Conservation (phyloP, 2,329 filamentous ascomycete species). For the Rasamsonia emersonii region DNA sequence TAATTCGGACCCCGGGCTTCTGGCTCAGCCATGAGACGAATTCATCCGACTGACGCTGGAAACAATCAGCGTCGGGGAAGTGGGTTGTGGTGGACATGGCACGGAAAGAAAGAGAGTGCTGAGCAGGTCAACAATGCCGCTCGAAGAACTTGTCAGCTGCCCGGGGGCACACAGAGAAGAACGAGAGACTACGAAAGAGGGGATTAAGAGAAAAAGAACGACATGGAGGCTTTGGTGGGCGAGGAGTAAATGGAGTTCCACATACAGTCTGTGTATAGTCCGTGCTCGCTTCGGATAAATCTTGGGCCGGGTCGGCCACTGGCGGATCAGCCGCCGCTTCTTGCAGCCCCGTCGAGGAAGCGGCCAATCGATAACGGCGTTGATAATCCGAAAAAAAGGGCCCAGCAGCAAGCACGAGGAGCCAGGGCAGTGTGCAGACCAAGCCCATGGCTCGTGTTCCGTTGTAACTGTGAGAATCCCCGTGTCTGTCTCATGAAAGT, state of each 20-base stretch:
- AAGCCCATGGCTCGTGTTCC: too few species aligned
- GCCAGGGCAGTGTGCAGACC: too few species aligned
- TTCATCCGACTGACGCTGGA: slow-evolving; percentile 38
- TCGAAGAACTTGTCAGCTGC: too few species aligned
- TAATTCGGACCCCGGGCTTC: slow-evolving; percentile 46
- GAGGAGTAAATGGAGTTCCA: too few species aligned
- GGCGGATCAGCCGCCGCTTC: slow-evolving; percentile 7
- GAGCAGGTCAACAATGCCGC: too few species aligned
- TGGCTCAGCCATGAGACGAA: slow-evolving; percentile 52
- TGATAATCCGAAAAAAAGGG: slow-evolving; percentile 17
- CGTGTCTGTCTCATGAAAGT: too few species aligned
- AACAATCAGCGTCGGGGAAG: slow-evolving; percentile 28
- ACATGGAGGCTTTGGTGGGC: slow-evolving; percentile 4
- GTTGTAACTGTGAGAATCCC: too few species aligned
- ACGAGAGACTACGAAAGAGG: too few species aligned
- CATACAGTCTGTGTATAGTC: slow-evolving; percentile 14
- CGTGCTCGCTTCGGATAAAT: slow-evolving; percentile 13
- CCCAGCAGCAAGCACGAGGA: too few species aligned
- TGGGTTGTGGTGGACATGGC: slow-evolving; percentile 28
- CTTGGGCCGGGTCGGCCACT: too few species aligned
- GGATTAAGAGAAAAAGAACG: neutral
- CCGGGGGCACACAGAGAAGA: too few species aligned
- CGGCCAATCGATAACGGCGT: slow-evolving; percentile 22
- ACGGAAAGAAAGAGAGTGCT: slow-evolving; percentile 6
- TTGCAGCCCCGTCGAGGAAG: slow-evolving; percentile 2